Evolutionary conservation across 2,329 filamentous ascomycete genomes (phyloP).

Genomic region (Epichloe festucae): DNA sequence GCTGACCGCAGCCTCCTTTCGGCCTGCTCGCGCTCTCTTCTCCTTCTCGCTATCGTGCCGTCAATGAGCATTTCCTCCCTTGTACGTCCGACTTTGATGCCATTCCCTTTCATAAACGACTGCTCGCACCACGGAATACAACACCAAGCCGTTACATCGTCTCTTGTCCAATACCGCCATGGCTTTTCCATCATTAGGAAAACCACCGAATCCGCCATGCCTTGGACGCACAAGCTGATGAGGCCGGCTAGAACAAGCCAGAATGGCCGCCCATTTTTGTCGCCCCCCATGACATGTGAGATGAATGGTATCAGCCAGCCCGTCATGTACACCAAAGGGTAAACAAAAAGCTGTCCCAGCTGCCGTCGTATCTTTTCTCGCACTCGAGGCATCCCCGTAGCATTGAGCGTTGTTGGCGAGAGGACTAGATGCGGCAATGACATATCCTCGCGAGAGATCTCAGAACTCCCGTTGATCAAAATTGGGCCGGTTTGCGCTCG

Average conservation of each 20-base stretch:
- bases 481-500: neutral
- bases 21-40: constrained; percentile 34
- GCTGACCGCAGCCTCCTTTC: constrained; percentile 17
- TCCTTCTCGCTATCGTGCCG: constrained; percentile 31
- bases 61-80: constrained; percentile 41
- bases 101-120: constrained; percentile 4
- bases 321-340: constrained; percentile 57
- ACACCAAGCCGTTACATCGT: neutral
- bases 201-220: constrained; percentile 52
- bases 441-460: constrained; percentile 7
- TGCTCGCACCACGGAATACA: neutral
- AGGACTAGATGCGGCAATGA: constrained; percentile 7
- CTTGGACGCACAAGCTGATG: constrained; percentile 50
- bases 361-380: constrained; percentile 51
- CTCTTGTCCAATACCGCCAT: constrained; percentile 32
- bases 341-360: constrained; percentile 61
- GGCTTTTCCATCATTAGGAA: constrained; percentile 60
- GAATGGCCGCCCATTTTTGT: constrained; percentile 32
- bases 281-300: constrained; percentile 37
- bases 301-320: constrained; percentile 64
- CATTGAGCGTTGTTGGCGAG: constrained; percentile 11
- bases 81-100: constrained; percentile 27
- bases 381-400: constrained; percentile 21
- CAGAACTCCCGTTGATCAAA: neutral
- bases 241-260: constrained; percentile 41